Conservation (phyloP, 331 rosid species). For the Saraca asoca region DNA sequence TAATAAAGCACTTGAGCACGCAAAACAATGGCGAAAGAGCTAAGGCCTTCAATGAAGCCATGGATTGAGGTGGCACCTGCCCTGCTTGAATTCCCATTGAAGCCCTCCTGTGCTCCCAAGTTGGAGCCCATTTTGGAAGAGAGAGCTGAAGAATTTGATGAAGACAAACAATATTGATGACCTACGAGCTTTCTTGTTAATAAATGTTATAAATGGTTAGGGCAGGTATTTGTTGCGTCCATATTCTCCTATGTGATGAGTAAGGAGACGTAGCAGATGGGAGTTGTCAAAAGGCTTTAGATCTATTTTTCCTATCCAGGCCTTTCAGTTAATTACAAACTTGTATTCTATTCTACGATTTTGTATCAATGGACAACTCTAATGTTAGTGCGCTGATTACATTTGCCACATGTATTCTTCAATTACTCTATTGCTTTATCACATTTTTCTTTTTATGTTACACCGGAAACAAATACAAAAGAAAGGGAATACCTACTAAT, state of each 20-base stretch:
- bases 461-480: no score
- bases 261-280: slow-evolving; percentile 28
- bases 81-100: slow-evolving; percentile 44
- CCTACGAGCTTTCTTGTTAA: slow-evolving; percentile 15
- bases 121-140: slow-evolving; percentile 57
- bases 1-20: no score
- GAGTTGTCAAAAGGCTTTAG: slow-evolving; percentile 7
- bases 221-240: slow-evolving; percentile 33
- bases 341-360: no score
- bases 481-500: no score
- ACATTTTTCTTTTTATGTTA: no score
- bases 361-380: no score
- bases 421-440: no score
- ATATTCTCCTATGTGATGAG: slow-evolving; percentile 27
- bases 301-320: no score
- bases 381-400: no score
- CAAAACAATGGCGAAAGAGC: slow-evolving; percentile 46
- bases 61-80: slow-evolving; percentile 62
- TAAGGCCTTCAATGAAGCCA: slow-evolving; percentile 36
- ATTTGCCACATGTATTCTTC: no score
- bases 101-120: slow-evolving; percentile 39
- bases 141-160: slow-evolving; percentile 36
- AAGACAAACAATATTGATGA: slow-evolving; percentile 26
- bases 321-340: no score
- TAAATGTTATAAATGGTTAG: no score